Evolutionary conservation across 768 basidiomycete species (phyloP).

Genomic region (Phaeotremella fagi): DNA sequence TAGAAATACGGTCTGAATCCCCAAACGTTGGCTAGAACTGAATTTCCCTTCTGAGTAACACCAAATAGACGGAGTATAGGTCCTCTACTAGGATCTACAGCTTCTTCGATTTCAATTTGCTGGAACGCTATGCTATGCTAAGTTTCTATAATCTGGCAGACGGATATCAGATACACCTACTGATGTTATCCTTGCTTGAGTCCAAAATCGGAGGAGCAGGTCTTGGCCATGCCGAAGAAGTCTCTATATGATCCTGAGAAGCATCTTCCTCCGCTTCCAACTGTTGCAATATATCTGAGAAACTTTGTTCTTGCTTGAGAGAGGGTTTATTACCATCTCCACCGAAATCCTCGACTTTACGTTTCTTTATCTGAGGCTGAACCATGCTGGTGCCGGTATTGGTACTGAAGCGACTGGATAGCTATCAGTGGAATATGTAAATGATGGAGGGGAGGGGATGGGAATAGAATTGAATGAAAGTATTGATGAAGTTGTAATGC

Average conservation of each 20-base stretch:
- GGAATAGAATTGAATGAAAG: too few relatives aligned
- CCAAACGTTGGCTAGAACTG: slow-evolving; percentile 75
- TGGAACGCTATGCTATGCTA: slow-evolving; percentile 66
- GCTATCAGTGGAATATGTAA: too few relatives aligned
- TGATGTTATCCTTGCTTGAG: slow-evolving; percentile 61
- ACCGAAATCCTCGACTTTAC: slow-evolving; percentile 19
- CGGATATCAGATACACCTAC: slow-evolving; percentile 51
- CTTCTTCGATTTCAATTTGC: slow-evolving; percentile 86
- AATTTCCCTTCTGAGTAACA: slow-evolving; percentile 83
- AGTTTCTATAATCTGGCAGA: not conserved
- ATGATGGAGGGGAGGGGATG: too few relatives aligned
- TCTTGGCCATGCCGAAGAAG: slow-evolving; percentile 46
- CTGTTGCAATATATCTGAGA: slow-evolving; percentile 37
- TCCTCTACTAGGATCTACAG: slow-evolving; percentile 55
- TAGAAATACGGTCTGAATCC: slow-evolving; percentile 93
- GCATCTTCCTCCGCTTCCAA: slow-evolving; percentile 44
- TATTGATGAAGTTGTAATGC: too few relatives aligned
- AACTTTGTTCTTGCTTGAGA: slow-evolving; percentile 31
- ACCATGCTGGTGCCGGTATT: too few relatives aligned
- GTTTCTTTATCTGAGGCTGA: slow-evolving; percentile 30
- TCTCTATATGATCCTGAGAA: slow-evolving; percentile 39
- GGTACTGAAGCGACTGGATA: too few relatives aligned
- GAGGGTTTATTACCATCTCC: slow-evolving; percentile 5
- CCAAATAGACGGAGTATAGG: slow-evolving; percentile 70
- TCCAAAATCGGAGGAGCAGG: slow-evolving; percentile 54